Evolutionary conservation across 1,284 basidiomycete genomes (phyloP).

Genomic region (Cryptococcus wingfieldii): DNA sequence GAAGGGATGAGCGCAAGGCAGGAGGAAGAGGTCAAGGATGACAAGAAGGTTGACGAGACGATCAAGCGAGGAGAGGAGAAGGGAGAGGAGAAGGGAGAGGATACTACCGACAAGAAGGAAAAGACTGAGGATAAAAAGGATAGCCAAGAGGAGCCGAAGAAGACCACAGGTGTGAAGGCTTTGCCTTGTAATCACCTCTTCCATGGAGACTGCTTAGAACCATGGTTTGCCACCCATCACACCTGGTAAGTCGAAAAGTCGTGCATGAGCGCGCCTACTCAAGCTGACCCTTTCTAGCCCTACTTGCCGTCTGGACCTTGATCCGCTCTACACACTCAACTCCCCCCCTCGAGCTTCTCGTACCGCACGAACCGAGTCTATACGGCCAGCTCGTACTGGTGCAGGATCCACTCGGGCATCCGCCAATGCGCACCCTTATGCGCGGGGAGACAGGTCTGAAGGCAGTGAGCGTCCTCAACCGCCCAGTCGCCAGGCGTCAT

Average conservation of each 20-base stretch:
- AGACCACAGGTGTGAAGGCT: constrained; percentile 36
- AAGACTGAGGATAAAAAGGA: constrained; percentile 2
- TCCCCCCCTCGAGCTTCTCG: constrained; percentile 15
- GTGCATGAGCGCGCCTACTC: constrained; percentile 2
- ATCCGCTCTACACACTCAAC: constrained; percentile 42
- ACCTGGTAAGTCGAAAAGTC: constrained; percentile 38
- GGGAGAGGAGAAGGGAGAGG: constrained; percentile 20
- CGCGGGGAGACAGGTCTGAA: constrained; percentile 1
- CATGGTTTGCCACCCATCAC: constrained; percentile 44
- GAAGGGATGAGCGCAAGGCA: constrained; percentile 24
- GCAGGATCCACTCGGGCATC: constrained; percentile 1
- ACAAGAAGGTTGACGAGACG: constrained; percentile 2
- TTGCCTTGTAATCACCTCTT: constrained; percentile 49
- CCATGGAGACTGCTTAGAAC: constrained; percentile 41
- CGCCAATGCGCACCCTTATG: constrained; percentile 22
- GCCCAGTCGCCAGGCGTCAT: not conserved
- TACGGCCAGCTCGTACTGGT: constrained; percentile 17
- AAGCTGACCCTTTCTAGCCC: constrained; percentile 25
- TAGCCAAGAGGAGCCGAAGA: constrained; percentile 19
- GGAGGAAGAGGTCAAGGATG: constrained; percentile 6
- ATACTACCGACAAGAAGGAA: constrained; percentile 2
- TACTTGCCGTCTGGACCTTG: constrained; percentile 46
- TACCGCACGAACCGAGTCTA: constrained; percentile 22
- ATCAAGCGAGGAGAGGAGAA: constrained; percentile 22
- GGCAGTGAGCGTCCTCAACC: not conserved